Percentiles rank a stretch among this genome's conserved stretches.
Evolutionary conservation across 202 grass and related monocot species (phyloP).

Genomic region (Dendrocalamus latiflorus): DNA sequence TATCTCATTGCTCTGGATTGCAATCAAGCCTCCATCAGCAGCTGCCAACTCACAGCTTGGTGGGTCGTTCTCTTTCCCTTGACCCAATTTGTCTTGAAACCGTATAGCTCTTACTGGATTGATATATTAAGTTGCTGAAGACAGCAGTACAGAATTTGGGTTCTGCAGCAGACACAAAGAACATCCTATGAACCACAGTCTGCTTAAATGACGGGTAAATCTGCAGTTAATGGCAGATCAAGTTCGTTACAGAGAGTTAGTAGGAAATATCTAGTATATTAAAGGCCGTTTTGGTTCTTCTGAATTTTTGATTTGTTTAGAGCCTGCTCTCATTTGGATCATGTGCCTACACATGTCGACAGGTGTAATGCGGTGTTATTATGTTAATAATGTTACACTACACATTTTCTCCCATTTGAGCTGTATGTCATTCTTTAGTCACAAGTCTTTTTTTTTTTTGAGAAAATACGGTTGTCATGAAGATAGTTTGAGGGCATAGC

Average conservation of each 20-base stretch:
- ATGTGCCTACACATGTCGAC: constrained; percentile 23
- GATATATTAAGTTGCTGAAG: background rate
- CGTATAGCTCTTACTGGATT: constrained; percentile 15
- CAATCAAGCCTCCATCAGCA: constrained; percentile 76
- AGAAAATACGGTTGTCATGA: background rate
- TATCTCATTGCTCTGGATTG: constrained; percentile 85
- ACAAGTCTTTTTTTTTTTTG: background rate
- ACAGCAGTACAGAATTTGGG: background rate
- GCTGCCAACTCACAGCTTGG: constrained; percentile 63
- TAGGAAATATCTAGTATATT: constrained; percentile 36
- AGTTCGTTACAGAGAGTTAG: constrained; percentile 13
- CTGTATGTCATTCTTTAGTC: constrained; percentile 13
- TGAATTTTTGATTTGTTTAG: constrained; percentile 19
- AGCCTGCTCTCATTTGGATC: constrained; percentile 27
- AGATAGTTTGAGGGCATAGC: background rate
- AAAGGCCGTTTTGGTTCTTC: constrained; percentile 24
- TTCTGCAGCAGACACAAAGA: constrained; percentile 22
- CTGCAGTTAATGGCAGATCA: background rate
- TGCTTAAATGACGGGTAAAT: no score
- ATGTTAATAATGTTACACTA: constrained; percentile 52
- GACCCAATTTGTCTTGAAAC: constrained; percentile 30
- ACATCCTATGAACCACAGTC: constrained; percentile 3
- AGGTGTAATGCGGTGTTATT: constrained; percentile 32
- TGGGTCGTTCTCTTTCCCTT: constrained; percentile 85
- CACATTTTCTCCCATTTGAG: constrained; percentile 5